Evolutionary conservation across 345 rosid genomes (phyloP).

Genomic region (Passiflora organensis): DNA sequence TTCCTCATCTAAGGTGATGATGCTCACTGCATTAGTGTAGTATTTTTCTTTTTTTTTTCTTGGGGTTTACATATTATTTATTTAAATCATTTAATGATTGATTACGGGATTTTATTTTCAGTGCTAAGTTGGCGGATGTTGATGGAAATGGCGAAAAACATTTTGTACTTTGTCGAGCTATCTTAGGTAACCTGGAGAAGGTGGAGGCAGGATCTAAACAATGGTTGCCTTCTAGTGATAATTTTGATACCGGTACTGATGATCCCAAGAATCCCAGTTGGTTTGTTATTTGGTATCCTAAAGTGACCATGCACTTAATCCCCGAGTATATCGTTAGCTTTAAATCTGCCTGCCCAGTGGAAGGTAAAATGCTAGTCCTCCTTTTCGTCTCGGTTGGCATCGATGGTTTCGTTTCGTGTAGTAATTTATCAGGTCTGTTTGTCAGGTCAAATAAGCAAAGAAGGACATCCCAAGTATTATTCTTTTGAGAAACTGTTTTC

Average conservation of each 20-base stretch:
- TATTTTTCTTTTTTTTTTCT: not conserved
- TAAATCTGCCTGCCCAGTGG: slow-evolving; percentile 22
- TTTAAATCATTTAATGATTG: not conserved
- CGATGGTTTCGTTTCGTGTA: not conserved
- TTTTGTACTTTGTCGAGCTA: slow-evolving; percentile 37
- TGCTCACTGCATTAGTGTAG: not conserved
- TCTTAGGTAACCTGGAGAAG: slow-evolving; percentile 43
- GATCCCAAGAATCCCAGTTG: slow-evolving; percentile 34
- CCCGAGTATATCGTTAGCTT: slow-evolving; percentile 49
- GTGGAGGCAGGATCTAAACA: slow-evolving; percentile 39
- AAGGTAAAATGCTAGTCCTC: slow-evolving; percentile 18
- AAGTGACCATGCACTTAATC: slow-evolving; percentile 36
- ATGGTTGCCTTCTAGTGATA: slow-evolving; percentile 23
- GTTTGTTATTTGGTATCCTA: slow-evolving; percentile 40
- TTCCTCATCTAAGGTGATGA: slow-evolving; percentile 32
- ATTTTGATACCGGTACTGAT: slow-evolving; percentile 43
- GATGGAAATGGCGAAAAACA: slow-evolving; percentile 46
- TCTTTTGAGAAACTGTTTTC: slow-evolving; percentile 26
- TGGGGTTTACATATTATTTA: not conserved
- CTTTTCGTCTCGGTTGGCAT: not conserved
- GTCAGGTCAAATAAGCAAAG: slow-evolving; percentile 20
- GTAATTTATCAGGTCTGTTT: not conserved
- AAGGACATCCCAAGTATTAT: slow-evolving; percentile 8
- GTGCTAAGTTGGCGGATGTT: slow-evolving; percentile 28
- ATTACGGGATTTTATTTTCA: slow-evolving; percentile 6